Evolutionary conservation across 1,284 basidiomycete genomes (phyloP).

Genomic region (Sporisorium reilianum): DNA sequence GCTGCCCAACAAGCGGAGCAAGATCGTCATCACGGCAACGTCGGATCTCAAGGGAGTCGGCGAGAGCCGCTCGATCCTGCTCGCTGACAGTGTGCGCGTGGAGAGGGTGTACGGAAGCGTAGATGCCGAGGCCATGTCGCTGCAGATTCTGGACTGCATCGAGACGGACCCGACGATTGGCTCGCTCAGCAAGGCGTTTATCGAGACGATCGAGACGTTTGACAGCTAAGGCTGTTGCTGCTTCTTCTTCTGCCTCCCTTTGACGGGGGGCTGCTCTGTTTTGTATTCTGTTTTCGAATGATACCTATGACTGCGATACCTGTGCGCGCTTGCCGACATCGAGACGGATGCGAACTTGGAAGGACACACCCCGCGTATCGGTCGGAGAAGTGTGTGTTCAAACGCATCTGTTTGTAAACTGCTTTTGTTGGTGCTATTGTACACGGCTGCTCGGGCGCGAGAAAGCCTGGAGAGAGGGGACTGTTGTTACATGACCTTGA

Average conservation of each 20-base stretch:
- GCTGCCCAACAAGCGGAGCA: constrained; percentile 45
- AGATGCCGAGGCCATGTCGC: constrained; percentile 48
- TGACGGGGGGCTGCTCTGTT: neutral
- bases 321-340: no score
- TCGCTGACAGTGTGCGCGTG: constrained; percentile 43
- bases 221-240: constrained; percentile 23
- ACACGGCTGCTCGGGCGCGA: neutral
- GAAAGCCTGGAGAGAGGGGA: neutral
- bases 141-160: constrained; percentile 53
- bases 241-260: constrained; percentile 1
- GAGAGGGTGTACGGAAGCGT: constrained; percentile 56
- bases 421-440: constrained; percentile 10
- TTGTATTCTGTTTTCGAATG: constrained; percentile 6
- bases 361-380: no score
- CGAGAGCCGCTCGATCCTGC: constrained; percentile 40
- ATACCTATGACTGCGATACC: constrained; percentile 1
- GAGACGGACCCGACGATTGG: constrained; percentile 52
- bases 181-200: constrained; percentile 47
- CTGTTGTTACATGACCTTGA: constrained; percentile 9
- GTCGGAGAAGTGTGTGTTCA: neutral
- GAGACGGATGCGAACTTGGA: neutral
- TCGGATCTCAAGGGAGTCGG: constrained; percentile 45
- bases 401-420: neutral
- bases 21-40: constrained; percentile 48
- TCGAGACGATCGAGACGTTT: constrained; percentile 54